phyloP scores from a whole-genome alignment of 345 rosid genomes.

The Mercurialis annua region DNA sequence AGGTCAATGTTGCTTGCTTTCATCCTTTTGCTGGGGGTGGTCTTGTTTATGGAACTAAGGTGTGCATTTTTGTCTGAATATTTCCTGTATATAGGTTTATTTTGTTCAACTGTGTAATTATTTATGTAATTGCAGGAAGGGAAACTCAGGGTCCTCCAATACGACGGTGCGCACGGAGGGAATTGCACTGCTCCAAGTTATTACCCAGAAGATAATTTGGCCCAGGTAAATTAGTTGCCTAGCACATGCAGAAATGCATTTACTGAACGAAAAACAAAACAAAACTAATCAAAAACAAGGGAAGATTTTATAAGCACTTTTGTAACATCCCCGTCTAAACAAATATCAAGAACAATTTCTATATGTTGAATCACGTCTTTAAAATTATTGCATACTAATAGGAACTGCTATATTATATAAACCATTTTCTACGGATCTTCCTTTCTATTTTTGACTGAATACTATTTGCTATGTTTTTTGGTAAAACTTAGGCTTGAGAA shows the following conservation, averaged over 20 bases:
- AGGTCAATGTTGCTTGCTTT: slow-evolving; percentile 86
- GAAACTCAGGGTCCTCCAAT: slow-evolving; percentile 64
- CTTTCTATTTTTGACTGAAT: background rate
- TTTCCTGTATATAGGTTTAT: background rate
- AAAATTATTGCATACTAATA: background rate
- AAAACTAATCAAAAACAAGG: background rate
- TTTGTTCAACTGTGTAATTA: background rate
- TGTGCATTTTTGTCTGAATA: slow-evolving; percentile 10
- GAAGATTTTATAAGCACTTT: background rate
- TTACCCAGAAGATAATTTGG: slow-evolving; percentile 47
- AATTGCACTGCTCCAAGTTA: slow-evolving; percentile 42
- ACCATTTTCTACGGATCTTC: no score
- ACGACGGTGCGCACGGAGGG: slow-evolving; percentile 39
- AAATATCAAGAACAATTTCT: background rate
- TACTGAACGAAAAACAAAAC: background rate
- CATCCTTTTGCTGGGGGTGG: slow-evolving; percentile 88
- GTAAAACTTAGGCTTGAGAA: background rate
- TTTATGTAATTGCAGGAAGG: slow-evolving; percentile 65
- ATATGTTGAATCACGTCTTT: background rate
- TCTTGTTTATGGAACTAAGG: slow-evolving; percentile 92
- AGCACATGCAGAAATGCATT: background rate
- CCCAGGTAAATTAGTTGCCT: slow-evolving; percentile 47
- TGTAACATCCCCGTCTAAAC: background rate
- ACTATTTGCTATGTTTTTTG: background rate
- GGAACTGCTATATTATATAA: background rate